Conservation (phyloP, 1,284 basidiomycete species). For the Albatrellus sp. region DNA sequence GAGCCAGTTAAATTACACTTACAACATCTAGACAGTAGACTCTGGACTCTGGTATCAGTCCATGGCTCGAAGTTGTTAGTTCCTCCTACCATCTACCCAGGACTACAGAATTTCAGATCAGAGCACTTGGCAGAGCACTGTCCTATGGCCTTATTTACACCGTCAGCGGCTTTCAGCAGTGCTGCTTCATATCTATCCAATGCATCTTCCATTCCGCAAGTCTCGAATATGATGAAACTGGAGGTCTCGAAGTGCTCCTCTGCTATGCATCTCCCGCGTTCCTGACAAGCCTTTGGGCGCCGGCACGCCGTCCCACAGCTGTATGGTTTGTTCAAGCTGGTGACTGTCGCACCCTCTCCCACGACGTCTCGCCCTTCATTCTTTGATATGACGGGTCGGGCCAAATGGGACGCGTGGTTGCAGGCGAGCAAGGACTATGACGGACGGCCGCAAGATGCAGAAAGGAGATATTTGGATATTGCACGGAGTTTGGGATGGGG, state of each 20-base stretch:
- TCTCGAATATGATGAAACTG: conserved; percentile 51
- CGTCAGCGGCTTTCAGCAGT: conserved; percentile 40
- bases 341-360: conserved; percentile 48
- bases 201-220: conserved; percentile 35
- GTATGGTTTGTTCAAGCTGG: conserved; percentile 77
- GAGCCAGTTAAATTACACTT: conserved; percentile 12
- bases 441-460: conserved; percentile 29
- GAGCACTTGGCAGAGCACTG: conserved; percentile 1
- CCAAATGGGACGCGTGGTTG: conserved; percentile 85
- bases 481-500: conserved; percentile 62
- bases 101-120: background rate
- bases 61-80: conserved; percentile 6
- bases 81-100: conserved; percentile 2
- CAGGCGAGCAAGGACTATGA: conserved; percentile 37
- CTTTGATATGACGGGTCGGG: conserved; percentile 69
- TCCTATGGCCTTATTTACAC: conserved; percentile 19
- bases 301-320: conserved; percentile 36
- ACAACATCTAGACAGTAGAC: too few relatives aligned
- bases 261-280: conserved; percentile 9
- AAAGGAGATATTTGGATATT: conserved; percentile 57
- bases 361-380: conserved; percentile 59
- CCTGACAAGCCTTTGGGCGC: conserved; percentile 16
- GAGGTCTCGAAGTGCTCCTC: conserved; percentile 42
- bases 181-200: conserved; percentile 57
- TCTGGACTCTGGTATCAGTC: too few relatives aligned